Evolutionary conservation across 2,329 filamentous ascomycete species (phyloP), one percentile per base, ranked within the genome.

Genomic region (Helotiales sp.): DNA sequence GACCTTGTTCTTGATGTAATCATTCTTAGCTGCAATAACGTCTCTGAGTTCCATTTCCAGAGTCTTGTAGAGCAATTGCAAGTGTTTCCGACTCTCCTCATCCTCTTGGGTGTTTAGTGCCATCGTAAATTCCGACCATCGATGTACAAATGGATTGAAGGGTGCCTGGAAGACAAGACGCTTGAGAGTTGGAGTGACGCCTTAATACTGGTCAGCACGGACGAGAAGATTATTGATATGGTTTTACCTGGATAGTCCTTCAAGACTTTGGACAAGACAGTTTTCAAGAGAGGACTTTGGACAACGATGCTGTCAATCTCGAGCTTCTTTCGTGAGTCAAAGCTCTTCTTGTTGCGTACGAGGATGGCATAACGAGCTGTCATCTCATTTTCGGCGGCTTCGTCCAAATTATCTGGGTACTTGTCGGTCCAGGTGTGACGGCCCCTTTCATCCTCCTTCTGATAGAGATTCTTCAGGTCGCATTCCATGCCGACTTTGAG

Each of bases 121-220:
- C 3, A 72, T 67, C 9, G 69, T 63, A 34, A 86, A 76, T 6
- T 73, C 66, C 1, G 76, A 73, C 85, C 86, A 90, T 30, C 86
- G 79, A 70, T 90, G 85, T 38, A 89, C 82, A 49, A 90, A 82
- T 0, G 83, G 82, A 63, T 81, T 74, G 60, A 89, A 89, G 0
- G 83, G 84, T 0, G 79, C 80, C 7, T 73, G 69, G 59, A 90
- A 88, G 55, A 83, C 81, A 1, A 89, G 74, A 1, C 83, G 78
- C n/a, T 83, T 77, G 25, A 89, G 73, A 10, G 76, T 77, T 31
- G 81, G 80, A 2, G 82, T 81, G 29, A 89, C 75, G 1, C 85
- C 84, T 62, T 17, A 15, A 57, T 87, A 88, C 8, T 76, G 80
- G n/a, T 1, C 76, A 58, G 55, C 22, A 25, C 24, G 25, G 15